These are phyloP conservation scores for Lactifluus subvellereus DNA, from an alignment of 768 basidiomycete species.

Conservation along the genomic window DNA sequence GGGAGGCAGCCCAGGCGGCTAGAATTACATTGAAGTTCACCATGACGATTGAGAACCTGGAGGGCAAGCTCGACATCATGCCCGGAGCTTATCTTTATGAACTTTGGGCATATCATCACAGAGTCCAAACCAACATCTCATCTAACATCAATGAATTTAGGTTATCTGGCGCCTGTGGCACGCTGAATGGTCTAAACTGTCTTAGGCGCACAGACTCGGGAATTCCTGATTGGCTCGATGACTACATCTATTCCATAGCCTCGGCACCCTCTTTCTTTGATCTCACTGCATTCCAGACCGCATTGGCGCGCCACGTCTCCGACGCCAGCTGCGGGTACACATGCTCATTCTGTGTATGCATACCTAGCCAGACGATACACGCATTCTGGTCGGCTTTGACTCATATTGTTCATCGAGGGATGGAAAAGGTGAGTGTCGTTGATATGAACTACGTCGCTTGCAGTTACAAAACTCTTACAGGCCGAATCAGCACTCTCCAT, in stretches of 20 bases:
- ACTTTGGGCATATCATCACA: not conserved
- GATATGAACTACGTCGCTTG: no score
- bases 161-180: not conserved
- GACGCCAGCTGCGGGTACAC: no score
- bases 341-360: no score
- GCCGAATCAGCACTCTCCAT: slow-evolving; percentile 10
- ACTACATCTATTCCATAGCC: not conserved
- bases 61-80: not conserved
- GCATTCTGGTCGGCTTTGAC: no score
- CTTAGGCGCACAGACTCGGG: not conserved
- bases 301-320: not conserved
- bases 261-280: not conserved
- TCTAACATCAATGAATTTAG: not conserved
- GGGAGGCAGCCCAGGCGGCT: not conserved
- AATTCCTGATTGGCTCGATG: not conserved
- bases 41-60: not conserved
- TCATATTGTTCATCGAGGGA: no score
- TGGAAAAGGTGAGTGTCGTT: no score
- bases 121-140: not conserved
- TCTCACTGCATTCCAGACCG: not conserved
- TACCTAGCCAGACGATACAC: no score
- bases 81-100: not conserved
- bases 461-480: no score
- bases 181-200: not conserved
- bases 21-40: not conserved